phyloP scores from a whole-genome alignment of 345 rosid genomes.

The Pugionium cornutum region DNA sequence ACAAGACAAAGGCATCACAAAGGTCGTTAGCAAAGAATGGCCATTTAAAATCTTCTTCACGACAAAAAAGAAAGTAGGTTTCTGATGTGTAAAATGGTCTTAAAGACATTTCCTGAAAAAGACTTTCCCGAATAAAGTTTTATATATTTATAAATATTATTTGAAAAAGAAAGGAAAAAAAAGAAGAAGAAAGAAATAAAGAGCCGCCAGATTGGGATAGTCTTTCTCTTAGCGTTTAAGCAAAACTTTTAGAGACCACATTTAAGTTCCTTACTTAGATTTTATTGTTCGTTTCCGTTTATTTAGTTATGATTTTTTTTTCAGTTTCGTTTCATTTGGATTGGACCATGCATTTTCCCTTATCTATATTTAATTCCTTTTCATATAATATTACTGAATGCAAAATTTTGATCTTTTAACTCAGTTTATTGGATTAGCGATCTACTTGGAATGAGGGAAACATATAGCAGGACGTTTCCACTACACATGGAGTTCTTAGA shows the following conservation, averaged over 20 bases:
- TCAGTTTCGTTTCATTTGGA: constrained; percentile 22
- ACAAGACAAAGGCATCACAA: constrained; percentile 36
- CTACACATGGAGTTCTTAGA: no score
- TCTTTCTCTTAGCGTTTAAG: constrained; percentile 40
- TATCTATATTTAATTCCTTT: neutral
- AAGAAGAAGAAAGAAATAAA: constrained; percentile 2
- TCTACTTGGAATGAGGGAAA: no score
- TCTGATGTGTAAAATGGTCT: constrained; percentile 45
- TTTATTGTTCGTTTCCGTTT: constrained; percentile 32
- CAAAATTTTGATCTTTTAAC: no score
- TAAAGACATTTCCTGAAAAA: constrained; percentile 36
- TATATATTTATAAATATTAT: neutral
- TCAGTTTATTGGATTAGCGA: no score
- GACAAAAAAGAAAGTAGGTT: constrained; percentile 38
- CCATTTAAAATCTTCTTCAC: constrained; percentile 29
- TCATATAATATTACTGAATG: neutral
- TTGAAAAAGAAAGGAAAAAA: neutral
- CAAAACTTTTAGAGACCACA: constrained; percentile 30
- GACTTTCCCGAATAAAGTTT: constrained; percentile 28
- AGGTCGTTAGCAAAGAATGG: constrained; percentile 35
- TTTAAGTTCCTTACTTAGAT: constrained; percentile 32
- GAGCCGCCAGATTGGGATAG: constrained; percentile 3
- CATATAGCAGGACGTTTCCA: no score
- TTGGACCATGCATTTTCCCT: constrained; percentile 33
- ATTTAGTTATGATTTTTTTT: constrained; percentile 26